Base-by-base conservation (phyloP, 306 rosid species). In the Vigna hirtella region DNA sequence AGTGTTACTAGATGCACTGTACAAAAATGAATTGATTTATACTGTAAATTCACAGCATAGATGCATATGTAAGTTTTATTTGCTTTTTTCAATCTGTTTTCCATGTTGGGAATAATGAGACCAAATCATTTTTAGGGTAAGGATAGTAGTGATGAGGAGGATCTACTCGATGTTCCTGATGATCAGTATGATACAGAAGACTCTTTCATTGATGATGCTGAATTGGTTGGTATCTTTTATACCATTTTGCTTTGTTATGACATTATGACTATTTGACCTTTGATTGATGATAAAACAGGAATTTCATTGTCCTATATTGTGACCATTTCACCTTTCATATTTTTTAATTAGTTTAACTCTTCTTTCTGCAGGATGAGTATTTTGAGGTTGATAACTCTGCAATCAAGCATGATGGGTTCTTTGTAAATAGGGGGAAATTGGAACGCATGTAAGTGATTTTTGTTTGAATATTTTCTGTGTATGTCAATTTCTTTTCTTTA, bases 131-230 rank as follows among this genome's bases (percentile, higher is more conserved):
- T 75, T 65, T 81, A 95, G 99, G 98, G 98, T 73, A 95, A 93
- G 71, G 99, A 95, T 79, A 95, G 98, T 67, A 91, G 97, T 48
- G 97, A 95, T 22, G 98, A 92, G 13, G 99, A 91, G 77, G 98
- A 93, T 87, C 73, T 75, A 71, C 82, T 56, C 49, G 97, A 89
- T 70, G 68, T 83, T 86, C 99, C 96, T 32, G 97, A 95, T 76
- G 98, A 95, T 89, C 99, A 91, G 68, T 95, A 95, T 87, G 99
- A 95, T 78, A 95, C 99, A 13, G 96, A 95, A 74, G 99, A 95
- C 88, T 95, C 99, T 40, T 95, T 95, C 81, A 95, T 95, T 59
- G 99, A 95, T 62, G 99, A 95, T 83, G 88, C 96, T 47, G 98
- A 95, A 88, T 88, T 95, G 99, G 98, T 95, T 62, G 77, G 94